Percentiles rank a stretch among this genome's conserved stretches.
Evolutionary conservation across 495 filamentous ascomycete genomes (phyloP).

Genomic region (Corynascus novoguineensis): DNA sequence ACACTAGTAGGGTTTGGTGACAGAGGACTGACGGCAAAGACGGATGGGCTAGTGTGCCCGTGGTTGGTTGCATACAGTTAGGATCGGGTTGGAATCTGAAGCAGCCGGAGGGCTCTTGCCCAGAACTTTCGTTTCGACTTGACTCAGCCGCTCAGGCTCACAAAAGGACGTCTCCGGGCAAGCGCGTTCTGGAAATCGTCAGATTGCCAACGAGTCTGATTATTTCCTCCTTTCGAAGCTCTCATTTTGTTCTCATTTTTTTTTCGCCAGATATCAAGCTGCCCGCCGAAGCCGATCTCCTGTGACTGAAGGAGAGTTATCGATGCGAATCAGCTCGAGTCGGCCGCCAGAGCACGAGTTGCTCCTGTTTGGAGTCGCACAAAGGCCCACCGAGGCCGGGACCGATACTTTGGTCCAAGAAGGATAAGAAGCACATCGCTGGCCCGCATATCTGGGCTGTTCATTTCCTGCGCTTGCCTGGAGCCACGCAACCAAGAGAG

Average conservation of each 20-base stretch:
- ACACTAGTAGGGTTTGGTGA: not conserved
- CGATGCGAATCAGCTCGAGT: not conserved
- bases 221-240: too few species aligned
- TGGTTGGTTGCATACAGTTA: too few species aligned
- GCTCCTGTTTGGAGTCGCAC: not conserved
- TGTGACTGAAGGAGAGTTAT: not conserved
- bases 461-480: conserved; percentile 11
- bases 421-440: not conserved
- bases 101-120: too few species aligned
- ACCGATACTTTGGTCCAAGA: conserved; percentile 12
- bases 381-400: not conserved
- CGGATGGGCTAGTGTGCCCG: not conserved
- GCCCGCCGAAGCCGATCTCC: not conserved
- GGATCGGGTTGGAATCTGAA: too few species aligned
- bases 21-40: not conserved
- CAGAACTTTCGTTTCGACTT: too few species aligned
- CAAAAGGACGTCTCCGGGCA: too few species aligned
- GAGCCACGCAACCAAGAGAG: conserved; percentile 13
- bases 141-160: too few species aligned
- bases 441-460: not conserved
- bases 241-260: too few species aligned
- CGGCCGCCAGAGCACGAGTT: not conserved
- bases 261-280: not conserved
- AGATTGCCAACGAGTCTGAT: not conserved
- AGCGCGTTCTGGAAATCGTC: too few species aligned